Base-by-base conservation (phyloP, 1,139 yeast species). In the Debaryomyces coudertii region DNA sequence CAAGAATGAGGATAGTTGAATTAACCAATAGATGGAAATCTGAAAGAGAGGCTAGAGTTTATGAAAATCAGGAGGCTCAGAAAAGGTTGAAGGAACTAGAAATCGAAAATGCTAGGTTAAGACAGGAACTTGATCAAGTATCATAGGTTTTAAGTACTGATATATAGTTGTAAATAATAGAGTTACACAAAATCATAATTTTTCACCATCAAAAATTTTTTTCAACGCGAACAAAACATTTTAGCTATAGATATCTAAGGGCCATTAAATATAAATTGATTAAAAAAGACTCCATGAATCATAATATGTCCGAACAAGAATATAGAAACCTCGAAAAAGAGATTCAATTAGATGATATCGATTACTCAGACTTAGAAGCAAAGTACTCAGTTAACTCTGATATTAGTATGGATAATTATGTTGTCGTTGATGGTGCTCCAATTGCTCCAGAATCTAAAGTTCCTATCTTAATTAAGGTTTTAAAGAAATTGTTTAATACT, bases 351-450 rank as follows among this genome's bases (percentile, higher is more conserved):
- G 80, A 75, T 47, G 88, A 86, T 56, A 76, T 92, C 61, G 97
- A 92, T 68, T 90, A 88, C 72, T 74, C 90, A 50, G 99, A 92
- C 66, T 78, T 92, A 61, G 97, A 92, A 66, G 84, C 80, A 51
- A 76, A 88, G 68, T 90, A 79, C 66, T 71, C 82, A 30, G 84
- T 88, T 46, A 76, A 79, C 47, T 68, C 73, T 38, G 83, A 82
- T 52, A 71, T 79, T 53, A 83, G 85, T 34, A 77, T 89, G 48
- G 97, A 90, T 61, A 82, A 81, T 60, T 92, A 83, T 63, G 83
- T 93, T 48, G 89, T 93, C 24, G 87, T 90, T 44, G 98, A 90
- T 65, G 99, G 99, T 40, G 93, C 96, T 5, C 99, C 99, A 54
- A 76, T 90, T 53, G 96, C 96, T 20, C 97, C 97, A 46, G 96